These are phyloP conservation scores for Penicillium polonicum DNA, from an alignment of 2,329 filamentous ascomycete species.

Conservation along the genomic window DNA sequence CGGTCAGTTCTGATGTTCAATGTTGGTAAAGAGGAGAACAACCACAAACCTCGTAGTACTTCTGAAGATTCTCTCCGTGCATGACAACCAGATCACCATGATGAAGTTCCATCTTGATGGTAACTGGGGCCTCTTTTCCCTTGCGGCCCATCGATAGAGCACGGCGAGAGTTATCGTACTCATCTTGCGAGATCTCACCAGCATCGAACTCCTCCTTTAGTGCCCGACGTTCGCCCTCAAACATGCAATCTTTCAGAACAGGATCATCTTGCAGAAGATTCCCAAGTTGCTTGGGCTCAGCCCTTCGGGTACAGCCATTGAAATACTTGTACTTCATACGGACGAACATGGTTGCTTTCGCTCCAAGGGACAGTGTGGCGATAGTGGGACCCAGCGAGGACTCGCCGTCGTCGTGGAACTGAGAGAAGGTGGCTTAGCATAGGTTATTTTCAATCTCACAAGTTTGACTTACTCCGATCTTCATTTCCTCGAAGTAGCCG, in stretches of 20 bases:
- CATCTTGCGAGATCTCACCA: constrained; percentile 17
- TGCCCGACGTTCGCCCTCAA: constrained; percentile 21
- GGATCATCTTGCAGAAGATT: constrained; percentile 29
- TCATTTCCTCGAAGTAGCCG: constrained; percentile 56
- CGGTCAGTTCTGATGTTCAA: constrained; percentile 3
- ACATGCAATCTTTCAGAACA: constrained; percentile 34
- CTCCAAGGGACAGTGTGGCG: constrained; percentile 55
- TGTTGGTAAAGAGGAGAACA: neutral
- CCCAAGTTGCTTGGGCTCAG: neutral
- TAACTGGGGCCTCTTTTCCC: constrained; percentile 27
- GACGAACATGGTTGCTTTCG: constrained; percentile 52
- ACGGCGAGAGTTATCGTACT: constrained; percentile 25
- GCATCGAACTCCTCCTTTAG: constrained; percentile 24
- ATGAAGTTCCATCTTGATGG: constrained; percentile 49
- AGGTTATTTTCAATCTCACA: neutral
- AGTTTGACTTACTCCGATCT: constrained; percentile 46
- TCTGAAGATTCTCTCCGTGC: constrained; percentile 56
- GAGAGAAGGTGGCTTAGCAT: neutral
- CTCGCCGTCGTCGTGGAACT: constrained; percentile 63
- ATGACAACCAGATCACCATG: constrained; percentile 61
- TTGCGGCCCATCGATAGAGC: constrained; percentile 29
- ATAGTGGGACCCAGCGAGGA: constrained; percentile 55
- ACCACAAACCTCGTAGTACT: constrained; percentile 51
- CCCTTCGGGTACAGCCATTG: constrained; percentile 25
- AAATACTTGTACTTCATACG: constrained; percentile 56